phyloP scores from a whole-genome alignment of 73 alveolate genomes.

The Paramecium biaurelia region DNA sequence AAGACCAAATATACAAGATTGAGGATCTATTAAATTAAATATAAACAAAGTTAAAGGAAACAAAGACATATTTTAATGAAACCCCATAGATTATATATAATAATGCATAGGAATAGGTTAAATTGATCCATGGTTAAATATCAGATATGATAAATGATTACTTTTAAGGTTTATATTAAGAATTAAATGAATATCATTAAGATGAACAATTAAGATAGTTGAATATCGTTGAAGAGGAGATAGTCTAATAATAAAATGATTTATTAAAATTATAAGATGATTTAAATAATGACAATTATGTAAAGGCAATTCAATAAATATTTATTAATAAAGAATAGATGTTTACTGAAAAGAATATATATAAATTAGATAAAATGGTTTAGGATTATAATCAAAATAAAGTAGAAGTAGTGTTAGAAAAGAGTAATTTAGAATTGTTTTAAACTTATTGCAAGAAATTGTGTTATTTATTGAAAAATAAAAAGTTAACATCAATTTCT shows the following conservation, averaged over 20 bases:
- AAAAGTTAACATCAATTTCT: not conserved
- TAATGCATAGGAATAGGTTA: not conserved
- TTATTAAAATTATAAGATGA: not conserved
- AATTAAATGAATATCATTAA: not conserved
- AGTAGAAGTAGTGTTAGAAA: not conserved
- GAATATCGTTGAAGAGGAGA: not conserved
- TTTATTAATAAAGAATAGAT: not conserved
- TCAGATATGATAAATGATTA: not conserved
- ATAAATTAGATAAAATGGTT: not conserved
- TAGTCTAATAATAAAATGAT: not conserved
- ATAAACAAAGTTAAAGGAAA: not conserved
- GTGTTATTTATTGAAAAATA: not conserved
- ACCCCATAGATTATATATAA: not conserved
- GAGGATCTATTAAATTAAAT: not conserved
- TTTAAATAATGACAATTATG: slow-evolving; percentile 19
- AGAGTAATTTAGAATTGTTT: not conserved
- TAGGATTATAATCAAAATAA: not conserved
- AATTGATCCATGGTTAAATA: not conserved
- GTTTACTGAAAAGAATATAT: not conserved
- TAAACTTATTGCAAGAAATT: not conserved
- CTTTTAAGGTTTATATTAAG: not conserved
- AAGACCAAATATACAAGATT: not conserved
- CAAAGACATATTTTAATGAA: not conserved
- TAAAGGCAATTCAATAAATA: not conserved
- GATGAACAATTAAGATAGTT: not conserved